A percentile compares a stretch with the other conserved stretches of the same genome.
phyloP scores from a whole-genome alignment of 306 rosid species.

The Casuarina glauca region DNA sequence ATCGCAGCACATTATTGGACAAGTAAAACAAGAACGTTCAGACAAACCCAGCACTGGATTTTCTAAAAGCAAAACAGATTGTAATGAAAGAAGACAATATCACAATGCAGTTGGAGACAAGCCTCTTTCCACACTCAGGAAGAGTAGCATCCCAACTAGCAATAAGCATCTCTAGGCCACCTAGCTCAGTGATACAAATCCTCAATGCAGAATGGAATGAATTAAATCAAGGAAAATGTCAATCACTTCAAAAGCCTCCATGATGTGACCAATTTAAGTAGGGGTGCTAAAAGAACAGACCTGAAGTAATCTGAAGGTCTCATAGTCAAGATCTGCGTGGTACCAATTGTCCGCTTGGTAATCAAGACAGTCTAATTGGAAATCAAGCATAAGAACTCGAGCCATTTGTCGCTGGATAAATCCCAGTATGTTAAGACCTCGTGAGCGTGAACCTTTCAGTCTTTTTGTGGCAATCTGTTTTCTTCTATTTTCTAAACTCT shows the following conservation, averaged over 20 bases:
- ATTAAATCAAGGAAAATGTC: neutral
- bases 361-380: constrained; percentile 84
- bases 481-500: constrained; percentile 69
- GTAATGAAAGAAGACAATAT: neutral
- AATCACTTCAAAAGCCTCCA: neutral
- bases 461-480: constrained; percentile 44
- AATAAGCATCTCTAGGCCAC: neutral
- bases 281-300: constrained; percentile 34
- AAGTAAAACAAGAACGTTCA: neutral
- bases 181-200: neutral
- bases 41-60: neutral
- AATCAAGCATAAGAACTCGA: constrained; percentile 69
- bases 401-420: constrained; percentile 98
- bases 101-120: neutral
- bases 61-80: neutral
- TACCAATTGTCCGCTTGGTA: constrained; percentile 75
- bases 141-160: neutral
- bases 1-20: neutral
- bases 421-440: constrained; percentile 79
- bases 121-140: neutral
- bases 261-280: constrained; percentile 16
- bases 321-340: constrained; percentile 98
- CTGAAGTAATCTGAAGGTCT: constrained; percentile 88
- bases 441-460: constrained; percentile 49
- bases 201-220: neutral